Evolutionary conservation across 2,329 filamentous ascomycete species (phyloP).

Genomic region (Pseudogymnoascus sp.): DNA sequence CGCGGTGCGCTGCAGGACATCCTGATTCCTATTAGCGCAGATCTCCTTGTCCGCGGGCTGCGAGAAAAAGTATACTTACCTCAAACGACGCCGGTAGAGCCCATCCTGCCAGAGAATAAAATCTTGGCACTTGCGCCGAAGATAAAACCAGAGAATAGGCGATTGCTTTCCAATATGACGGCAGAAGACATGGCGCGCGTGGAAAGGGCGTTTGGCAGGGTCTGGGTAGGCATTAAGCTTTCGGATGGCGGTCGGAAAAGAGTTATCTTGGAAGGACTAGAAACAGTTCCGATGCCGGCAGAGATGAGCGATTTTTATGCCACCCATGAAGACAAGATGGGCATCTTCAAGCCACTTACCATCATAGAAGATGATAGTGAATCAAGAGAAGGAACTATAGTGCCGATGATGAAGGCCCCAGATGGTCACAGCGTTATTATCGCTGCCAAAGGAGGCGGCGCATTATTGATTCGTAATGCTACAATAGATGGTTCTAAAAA

Average conservation of each 20-base stretch:
- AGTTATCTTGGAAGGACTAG: slow-evolving; percentile 20
- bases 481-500: slow-evolving; percentile 1
- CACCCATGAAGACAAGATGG: not conserved
- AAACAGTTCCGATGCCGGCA: slow-evolving; percentile 11
- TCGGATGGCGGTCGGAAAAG: slow-evolving; percentile 16
- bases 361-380: not conserved
- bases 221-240: slow-evolving; percentile 48
- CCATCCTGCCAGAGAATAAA: slow-evolving; percentile 18
- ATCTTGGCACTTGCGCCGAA: slow-evolving; percentile 57
- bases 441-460: not conserved
- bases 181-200: slow-evolving; percentile 46
- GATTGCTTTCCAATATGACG: slow-evolving; percentile 48
- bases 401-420: slow-evolving; percentile 12
- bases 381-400: not conserved
- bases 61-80: slow-evolving; percentile 54
- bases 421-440: slow-evolving; percentile 16
- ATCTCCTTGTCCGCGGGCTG: slow-evolving; percentile 61
- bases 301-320: not conserved
- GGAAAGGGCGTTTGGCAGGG: slow-evolving; percentile 50
- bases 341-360: slow-evolving; percentile 1
- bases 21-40: slow-evolving; percentile 56
- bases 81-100: slow-evolving; percentile 27
- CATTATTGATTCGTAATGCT: not conserved
- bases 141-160: slow-evolving; percentile 54
- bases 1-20: slow-evolving; percentile 41